Evolutionary conservation across 306 rosid genomes (phyloP).

Genomic region (Acacia melanoxylon): DNA sequence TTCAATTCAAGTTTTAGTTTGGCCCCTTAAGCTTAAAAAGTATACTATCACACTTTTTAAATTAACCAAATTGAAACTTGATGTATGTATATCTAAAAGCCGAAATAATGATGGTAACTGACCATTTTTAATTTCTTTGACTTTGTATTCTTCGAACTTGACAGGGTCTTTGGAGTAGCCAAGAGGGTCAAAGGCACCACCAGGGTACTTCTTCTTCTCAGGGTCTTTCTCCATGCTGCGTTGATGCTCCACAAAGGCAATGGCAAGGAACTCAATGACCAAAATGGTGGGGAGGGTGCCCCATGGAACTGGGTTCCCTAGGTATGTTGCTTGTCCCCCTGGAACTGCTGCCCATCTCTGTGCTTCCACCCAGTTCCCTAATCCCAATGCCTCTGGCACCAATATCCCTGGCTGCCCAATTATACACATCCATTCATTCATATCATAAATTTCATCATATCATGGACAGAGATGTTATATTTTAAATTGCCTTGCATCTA

Average conservation of each 20-base stretch:
- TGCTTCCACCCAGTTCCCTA: constrained; percentile 97
- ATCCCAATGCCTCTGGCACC: constrained; percentile 94
- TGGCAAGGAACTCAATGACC: constrained; percentile 83
- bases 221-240: constrained; percentile 98
- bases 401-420: constrained; percentile 87
- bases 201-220: constrained; percentile 97
- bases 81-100: too few relatives aligned
- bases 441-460: not conserved
- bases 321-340: constrained; percentile 95
- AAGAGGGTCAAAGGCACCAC: constrained; percentile 96
- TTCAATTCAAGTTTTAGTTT: too few relatives aligned
- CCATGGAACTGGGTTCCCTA: constrained; percentile 99
- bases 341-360: constrained; percentile 97
- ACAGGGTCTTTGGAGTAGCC: constrained; percentile 98
- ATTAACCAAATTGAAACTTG: too few relatives aligned
- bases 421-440: not conserved
- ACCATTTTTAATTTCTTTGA: constrained; percentile 96
- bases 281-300: constrained; percentile 92
- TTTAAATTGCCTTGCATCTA: too few relatives aligned
- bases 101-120: not conserved
- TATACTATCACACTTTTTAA: too few relatives aligned
- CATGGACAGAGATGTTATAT: too few relatives aligned
- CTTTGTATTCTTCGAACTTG: constrained; percentile 80
- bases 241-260: constrained; percentile 96
- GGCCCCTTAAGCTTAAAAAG: too few relatives aligned